Evolutionary conservation across 2,329 filamentous ascomycete genomes (phyloP), one percentile per base, ranked within the genome.

Genomic region (Microsporum canis): DNA sequence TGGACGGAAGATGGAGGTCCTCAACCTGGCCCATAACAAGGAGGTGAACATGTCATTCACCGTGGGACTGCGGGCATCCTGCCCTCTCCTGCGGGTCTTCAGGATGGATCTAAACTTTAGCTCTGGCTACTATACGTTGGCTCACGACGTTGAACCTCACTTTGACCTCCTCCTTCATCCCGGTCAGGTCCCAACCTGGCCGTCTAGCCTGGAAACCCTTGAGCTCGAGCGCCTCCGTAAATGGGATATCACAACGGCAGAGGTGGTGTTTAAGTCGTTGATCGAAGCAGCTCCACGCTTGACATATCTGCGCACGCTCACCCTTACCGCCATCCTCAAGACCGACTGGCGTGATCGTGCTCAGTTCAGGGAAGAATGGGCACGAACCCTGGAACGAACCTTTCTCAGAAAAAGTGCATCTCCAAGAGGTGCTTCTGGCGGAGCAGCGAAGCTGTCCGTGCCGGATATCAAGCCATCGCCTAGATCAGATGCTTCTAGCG

Each of bases 321-420:
- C 82, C 1, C 82, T 96, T 65, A 88, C 87, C 68, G 86, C 87
- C 0, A 92, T 90, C 72, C 78, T 96, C 56, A 84, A 91, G 68
- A 85, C 88, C 31, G 78, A 79, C 8, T 96, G 91, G 89, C 86
- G 90, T 63, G 84, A 90, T 69, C 84, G 92, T 47, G 88, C 88
- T 17, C 81, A 81, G n/a, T 86, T 96, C 68, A 83, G 91, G 43
- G 84, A 87, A 65, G 82, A 84, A 65, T 95, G 91, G 89, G 85
- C 85, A 57, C 78, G 82, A n/a, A 85, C 80, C 64, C 77, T 96
- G 58, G 81, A 84, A 60, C 79, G 77, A 10, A 70, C 74, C 0
- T 80, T 79, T 58, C 66, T 77, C 14, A 69, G 76, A 39, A 68
- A 63, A n/a, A 69, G 68, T 38, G 12, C 61, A 7, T 68, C 70